Evolutionary conservation across 176 grass and related monocot species (phyloP).

Genomic region (Aegilops umbellulata): DNA sequence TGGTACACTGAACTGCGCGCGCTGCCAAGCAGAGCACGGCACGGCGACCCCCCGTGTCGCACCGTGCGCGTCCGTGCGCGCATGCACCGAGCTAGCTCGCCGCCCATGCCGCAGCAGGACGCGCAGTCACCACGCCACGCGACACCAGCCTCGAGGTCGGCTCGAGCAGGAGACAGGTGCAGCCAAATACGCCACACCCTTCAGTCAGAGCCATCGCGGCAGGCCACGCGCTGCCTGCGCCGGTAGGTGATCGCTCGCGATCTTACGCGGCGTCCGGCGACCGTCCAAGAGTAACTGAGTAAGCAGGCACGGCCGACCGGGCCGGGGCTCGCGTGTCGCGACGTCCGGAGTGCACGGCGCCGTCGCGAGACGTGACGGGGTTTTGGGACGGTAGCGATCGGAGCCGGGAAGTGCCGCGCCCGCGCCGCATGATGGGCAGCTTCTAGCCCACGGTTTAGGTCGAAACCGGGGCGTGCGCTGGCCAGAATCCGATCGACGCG

Average conservation of each 20-base stretch:
- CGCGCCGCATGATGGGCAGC: background rate
- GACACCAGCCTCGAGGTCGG: background rate
- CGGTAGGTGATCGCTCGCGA: too few species aligned
- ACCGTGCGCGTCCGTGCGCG: background rate
- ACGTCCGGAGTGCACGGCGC: too few species aligned
- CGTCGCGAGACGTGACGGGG: background rate
- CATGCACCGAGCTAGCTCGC: background rate
- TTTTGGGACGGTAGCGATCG: background rate
- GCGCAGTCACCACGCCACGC: background rate
- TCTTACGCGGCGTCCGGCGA: too few species aligned
- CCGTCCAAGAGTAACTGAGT: too few species aligned
- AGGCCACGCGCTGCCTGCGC: background rate
- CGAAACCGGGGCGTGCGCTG: background rate
- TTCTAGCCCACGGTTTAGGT: background rate
- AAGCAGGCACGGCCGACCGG: background rate
- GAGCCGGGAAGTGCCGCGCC: too few species aligned
- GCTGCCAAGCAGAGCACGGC: constrained; percentile 11
- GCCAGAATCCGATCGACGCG: background rate
- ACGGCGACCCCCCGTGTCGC: background rate
- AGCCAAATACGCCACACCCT: background rate
- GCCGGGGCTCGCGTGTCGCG: too few species aligned
- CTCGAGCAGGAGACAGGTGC: background rate
- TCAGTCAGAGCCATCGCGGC: background rate
- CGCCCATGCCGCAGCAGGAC: background rate
- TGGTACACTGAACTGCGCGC: too few species aligned